A percentile compares a stretch with the other conserved stretches of the same genome.
phyloP scores from a whole-genome alignment of 2,329 filamentous ascomycete species.

The Colletotrichum australisinense region DNA sequence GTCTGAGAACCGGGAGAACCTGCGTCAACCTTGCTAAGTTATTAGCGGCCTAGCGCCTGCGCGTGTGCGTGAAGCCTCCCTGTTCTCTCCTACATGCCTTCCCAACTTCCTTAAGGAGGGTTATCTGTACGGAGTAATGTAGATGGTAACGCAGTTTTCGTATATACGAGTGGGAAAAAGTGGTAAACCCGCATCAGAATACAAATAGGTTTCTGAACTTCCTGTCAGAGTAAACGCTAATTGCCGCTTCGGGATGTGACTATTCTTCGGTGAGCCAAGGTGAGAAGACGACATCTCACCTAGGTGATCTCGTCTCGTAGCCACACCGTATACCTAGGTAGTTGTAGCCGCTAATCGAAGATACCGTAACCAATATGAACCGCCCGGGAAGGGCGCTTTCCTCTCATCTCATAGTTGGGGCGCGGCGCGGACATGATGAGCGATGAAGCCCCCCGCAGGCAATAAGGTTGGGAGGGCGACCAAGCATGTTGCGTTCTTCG shows the following conservation, averaged over 20 bases:
- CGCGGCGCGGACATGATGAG: background rate
- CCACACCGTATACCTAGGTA: background rate
- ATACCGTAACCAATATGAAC: background rate
- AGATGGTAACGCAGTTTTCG: too few species aligned
- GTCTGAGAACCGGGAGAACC: slow-evolving; percentile 20
- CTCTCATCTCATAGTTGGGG: background rate
- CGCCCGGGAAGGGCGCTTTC: too few species aligned
- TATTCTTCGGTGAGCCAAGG: background rate
- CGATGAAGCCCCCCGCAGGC: background rate
- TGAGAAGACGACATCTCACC: background rate
- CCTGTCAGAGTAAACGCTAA: background rate
- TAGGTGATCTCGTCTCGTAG: background rate
- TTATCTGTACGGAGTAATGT: too few species aligned
- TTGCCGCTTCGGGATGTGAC: background rate
- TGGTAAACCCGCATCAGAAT: too few species aligned
- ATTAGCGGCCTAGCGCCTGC: background rate
- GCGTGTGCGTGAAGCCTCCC: background rate
- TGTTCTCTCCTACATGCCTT: background rate
- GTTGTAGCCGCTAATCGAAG: background rate
- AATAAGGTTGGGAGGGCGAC: background rate
- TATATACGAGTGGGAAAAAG: too few species aligned
- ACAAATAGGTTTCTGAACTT: too few species aligned
- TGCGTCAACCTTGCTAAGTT: slow-evolving; percentile 5
- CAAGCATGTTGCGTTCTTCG: background rate
- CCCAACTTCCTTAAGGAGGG: too few species aligned